Evolutionary conservation across 352 stramenopile genomes (phyloP).

Genomic region (Globisporangium splendens): DNA sequence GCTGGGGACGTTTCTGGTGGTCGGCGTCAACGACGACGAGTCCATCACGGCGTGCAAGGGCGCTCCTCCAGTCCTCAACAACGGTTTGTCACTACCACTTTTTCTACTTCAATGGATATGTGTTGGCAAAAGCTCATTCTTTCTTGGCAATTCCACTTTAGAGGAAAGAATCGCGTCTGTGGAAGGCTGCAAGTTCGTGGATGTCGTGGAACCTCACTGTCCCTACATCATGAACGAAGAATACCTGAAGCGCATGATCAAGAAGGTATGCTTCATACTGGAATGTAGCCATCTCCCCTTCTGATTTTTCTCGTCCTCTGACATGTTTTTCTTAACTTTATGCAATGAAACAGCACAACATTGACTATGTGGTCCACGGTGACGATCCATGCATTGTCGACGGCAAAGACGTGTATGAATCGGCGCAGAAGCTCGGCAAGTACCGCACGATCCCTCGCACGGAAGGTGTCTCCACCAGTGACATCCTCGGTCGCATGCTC

Average conservation of each 20-base stretch:
- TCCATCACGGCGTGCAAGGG: constrained; percentile 97
- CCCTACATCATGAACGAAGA: constrained; percentile 99
- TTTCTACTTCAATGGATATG: not conserved
- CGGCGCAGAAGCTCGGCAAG: constrained; percentile 94
- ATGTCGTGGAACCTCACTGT: constrained; percentile 96
- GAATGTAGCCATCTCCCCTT: constrained; percentile 3
- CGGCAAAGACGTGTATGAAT: constrained; percentile 97
- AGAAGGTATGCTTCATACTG: constrained; percentile 53
- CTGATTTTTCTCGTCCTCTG: too few species aligned
- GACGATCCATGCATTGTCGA: constrained; percentile 99
- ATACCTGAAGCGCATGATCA: constrained; percentile 97
- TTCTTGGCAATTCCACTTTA: constrained; percentile 9
- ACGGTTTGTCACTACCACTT: constrained; percentile 37
- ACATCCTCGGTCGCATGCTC: constrained; percentile 98
- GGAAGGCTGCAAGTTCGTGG: constrained; percentile 97
- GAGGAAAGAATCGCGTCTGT: constrained; percentile 96
- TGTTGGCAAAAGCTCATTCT: not conserved
- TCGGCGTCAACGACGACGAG: constrained; percentile 98
- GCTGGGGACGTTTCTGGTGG: constrained; percentile 96
- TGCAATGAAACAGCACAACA: constrained; percentile 66
- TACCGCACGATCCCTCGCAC: constrained; percentile 96
- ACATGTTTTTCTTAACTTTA: not conserved
- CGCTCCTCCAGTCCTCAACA: constrained; percentile 93
- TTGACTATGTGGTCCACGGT: constrained; percentile 99
- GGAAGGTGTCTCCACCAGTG: constrained; percentile 96